Evolutionary conservation across 345 rosid species (phyloP).

Genomic region (Firmiana major): DNA sequence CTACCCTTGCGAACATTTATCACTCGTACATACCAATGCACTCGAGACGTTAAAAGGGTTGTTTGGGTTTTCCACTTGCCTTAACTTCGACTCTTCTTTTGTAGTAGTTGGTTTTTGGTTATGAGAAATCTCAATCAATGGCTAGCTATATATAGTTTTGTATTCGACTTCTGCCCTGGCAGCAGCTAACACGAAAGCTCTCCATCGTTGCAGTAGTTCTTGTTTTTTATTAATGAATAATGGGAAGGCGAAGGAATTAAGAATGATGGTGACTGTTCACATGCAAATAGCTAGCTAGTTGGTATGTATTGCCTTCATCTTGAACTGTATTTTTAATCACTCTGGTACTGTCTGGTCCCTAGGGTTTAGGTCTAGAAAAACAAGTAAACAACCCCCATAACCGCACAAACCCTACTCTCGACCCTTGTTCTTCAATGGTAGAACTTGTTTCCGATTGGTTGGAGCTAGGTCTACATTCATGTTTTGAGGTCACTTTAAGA

Average conservation of each 20-base stretch:
- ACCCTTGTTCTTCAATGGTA: neutral
- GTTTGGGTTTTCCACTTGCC: neutral
- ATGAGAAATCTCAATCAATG: neutral
- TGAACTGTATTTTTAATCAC: neutral
- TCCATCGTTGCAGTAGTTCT: neutral
- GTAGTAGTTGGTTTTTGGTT: neutral
- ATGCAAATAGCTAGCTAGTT: neutral
- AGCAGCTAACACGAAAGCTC: neutral
- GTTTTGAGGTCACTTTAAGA: neutral
- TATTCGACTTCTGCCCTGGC: too few relatives aligned
- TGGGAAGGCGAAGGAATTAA: neutral
- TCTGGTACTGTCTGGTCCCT: neutral
- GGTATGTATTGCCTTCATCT: neutral
- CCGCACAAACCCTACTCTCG: neutral
- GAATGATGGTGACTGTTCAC: neutral
- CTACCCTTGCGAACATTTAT: neutral
- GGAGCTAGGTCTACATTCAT: neutral
- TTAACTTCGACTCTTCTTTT: neutral
- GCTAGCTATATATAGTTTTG: too few relatives aligned
- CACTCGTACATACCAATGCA: neutral
- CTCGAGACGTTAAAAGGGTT: neutral
- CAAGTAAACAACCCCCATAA: neutral
- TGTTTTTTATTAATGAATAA: neutral
- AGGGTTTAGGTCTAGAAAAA: neutral
- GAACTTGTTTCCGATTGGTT: neutral